Evolutionary conservation across 2,329 filamentous ascomycete genomes (phyloP).

Genomic region (Colletotrichum cereale): DNA sequence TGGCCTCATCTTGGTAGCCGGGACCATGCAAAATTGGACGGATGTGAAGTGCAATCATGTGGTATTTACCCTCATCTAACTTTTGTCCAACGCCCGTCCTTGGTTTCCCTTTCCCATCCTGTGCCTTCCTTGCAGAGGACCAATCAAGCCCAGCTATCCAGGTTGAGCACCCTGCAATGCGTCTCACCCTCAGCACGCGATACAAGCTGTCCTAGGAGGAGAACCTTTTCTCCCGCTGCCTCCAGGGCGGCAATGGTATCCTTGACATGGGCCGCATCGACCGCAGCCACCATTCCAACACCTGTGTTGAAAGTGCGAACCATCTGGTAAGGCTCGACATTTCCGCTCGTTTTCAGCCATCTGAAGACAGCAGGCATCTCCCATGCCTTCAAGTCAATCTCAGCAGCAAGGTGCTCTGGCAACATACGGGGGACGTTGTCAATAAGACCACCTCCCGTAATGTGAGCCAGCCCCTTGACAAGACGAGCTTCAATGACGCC

Average conservation of each 20-base stretch:
- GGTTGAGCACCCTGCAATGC: constrained; percentile 68
- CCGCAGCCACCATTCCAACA: constrained; percentile 92
- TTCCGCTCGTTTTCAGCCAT: constrained; percentile 84
- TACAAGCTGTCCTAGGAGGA: constrained; percentile 79
- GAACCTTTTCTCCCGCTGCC: constrained; percentile 81
- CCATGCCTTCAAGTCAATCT: constrained; percentile 85
- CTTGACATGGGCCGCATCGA: constrained; percentile 73
- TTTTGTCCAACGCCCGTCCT: constrained; percentile 26
- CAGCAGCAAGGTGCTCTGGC: constrained; percentile 80
- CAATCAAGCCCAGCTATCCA: constrained; percentile 57
- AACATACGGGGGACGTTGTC: constrained; percentile 98
- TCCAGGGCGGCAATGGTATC: constrained; percentile 72
- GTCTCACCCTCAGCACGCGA: constrained; percentile 62
- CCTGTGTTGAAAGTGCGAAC: constrained; percentile 95
- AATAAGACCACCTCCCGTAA: constrained; percentile 91
- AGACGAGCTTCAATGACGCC: constrained; percentile 71
- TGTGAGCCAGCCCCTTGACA: constrained; percentile 94
- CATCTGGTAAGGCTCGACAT: constrained; percentile 83
- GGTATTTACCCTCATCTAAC: constrained; percentile 11
- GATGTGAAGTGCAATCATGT: not conserved
- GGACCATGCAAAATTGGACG: too few species aligned
- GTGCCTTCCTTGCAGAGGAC: not conserved
- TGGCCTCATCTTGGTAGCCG: not conserved
- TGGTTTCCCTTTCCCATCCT: not conserved
- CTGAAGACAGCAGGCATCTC: constrained; percentile 81